Percentiles rank a stretch among this genome's conserved stretches.
Evolutionary conservation across 352 stramenopile genomes (phyloP).

Genomic region (Thalassiosira ordinaria): DNA sequence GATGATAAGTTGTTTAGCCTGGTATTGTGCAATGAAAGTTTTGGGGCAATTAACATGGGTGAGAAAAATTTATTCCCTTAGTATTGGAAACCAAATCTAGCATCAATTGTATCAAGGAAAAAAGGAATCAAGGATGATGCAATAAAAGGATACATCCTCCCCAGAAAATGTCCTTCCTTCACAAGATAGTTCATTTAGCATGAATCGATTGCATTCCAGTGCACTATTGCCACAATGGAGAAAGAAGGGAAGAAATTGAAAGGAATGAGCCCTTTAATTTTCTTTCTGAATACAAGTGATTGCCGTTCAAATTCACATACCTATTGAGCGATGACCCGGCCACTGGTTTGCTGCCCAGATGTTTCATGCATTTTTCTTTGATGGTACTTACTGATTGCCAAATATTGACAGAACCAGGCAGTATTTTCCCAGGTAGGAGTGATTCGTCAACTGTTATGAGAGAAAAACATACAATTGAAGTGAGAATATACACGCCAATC

Average conservation of each 20-base stretch:
- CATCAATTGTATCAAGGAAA: constrained; percentile 42
- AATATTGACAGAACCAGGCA: no score
- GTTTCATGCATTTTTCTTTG: constrained; percentile 52
- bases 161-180: constrained; percentile 35
- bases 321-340: constrained; percentile 75
- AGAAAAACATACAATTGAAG: no score
- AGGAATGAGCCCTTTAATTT: no score
- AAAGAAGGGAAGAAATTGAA: no score
- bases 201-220: constrained; percentile 68
- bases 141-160: constrained; percentile 20
- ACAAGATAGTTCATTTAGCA: constrained; percentile 62
- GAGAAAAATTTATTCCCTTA: not conserved
- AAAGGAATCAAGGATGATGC: constrained; percentile 35
- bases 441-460: no score
- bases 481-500: no score
- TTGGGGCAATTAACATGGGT: not conserved
- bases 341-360: constrained; percentile 73
- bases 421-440: no score
- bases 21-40: not conserved
- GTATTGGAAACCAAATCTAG: no score
- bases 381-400: no score
- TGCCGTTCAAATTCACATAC: no score
- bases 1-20: constrained; percentile 1
- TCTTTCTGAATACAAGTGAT: no score
- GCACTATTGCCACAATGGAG: no score